A percentile compares a stretch with the other conserved stretches of the same genome.
phyloP scores from a whole-genome alignment of 768 basidiomycete species.

The Boletus rex-veris region DNA sequence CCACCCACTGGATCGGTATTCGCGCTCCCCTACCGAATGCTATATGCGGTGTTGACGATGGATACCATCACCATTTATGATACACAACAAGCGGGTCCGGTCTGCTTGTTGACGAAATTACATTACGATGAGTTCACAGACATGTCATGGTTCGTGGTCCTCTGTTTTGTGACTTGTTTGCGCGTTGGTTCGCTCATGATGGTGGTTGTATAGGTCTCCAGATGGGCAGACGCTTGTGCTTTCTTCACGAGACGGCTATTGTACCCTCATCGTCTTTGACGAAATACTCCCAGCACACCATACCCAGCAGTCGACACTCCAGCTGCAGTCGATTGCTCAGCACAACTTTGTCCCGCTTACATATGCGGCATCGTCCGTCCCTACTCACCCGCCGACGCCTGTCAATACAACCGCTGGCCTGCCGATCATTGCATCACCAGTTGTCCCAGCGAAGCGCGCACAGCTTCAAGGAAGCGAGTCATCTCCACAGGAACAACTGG shows the following conservation, averaged over 20 bases:
- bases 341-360: conserved; percentile 70
- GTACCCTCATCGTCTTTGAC: conserved; percentile 92
- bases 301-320: conserved; percentile 87
- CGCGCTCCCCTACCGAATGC: conserved; percentile 87
- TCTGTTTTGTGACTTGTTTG: not conserved
- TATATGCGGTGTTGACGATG: conserved; percentile 95
- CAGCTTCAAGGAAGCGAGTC: conserved; percentile 29
- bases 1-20: conserved; percentile 66
- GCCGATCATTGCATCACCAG: conserved; percentile 31
- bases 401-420: conserved; percentile 34
- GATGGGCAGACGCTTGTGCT: conserved; percentile 93
- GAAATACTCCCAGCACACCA: conserved; percentile 87
- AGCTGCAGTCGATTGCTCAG: conserved; percentile 87
- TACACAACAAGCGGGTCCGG: conserved; percentile 90
- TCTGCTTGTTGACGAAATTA: conserved; percentile 87
- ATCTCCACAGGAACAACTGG: conserved; percentile 15
- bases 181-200: conserved; percentile 4
- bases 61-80: conserved; percentile 95
- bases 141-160: conserved; percentile 75
- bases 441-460: conserved; percentile 34
- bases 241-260: conserved; percentile 94
- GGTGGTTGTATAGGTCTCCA: conserved; percentile 66
- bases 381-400: conserved; percentile 27
- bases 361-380: conserved; percentile 15
- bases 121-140: conserved; percentile 99